A percentile compares a stretch with the other conserved stretches of the same genome.
phyloP scores from a whole-genome alignment of 495 filamentous ascomycete genomes.

The Parachaetomium inaequale region DNA sequence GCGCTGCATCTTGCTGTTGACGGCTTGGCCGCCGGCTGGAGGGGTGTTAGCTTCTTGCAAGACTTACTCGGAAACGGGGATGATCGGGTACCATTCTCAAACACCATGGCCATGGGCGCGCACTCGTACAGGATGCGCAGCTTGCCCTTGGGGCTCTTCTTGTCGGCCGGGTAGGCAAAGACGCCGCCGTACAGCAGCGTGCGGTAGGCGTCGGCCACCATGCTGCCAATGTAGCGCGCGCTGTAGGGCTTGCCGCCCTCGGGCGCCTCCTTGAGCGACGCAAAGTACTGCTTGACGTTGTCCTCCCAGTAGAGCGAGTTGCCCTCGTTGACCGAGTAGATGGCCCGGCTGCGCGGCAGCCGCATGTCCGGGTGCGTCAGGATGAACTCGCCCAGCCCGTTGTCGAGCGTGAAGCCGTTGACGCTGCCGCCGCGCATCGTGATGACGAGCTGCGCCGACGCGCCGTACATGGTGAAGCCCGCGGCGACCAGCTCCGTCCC shows the following conservation, averaged over 20 bases:
- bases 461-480: constrained; percentile 99
- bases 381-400: constrained; percentile 96
- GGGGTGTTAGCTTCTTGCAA: constrained; percentile 18
- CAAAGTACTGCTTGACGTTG: constrained; percentile 79
- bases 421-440: constrained; percentile 92
- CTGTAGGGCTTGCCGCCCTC: constrained; percentile 84
- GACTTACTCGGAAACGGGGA: background rate
- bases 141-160: constrained; percentile 98
- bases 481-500: constrained; percentile 89
- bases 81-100: constrained; percentile 76
- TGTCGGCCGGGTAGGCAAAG: constrained; percentile 95
- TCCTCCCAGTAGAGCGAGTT: constrained; percentile 97
- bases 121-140: constrained; percentile 97
- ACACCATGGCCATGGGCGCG: constrained; percentile 98
- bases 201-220: constrained; percentile 98
- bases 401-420: constrained; percentile 97
- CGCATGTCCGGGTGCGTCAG: constrained; percentile 93
- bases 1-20: constrained; percentile 82
- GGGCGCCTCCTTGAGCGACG: constrained; percentile 72
- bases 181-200: constrained; percentile 94
- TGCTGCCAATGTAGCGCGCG: constrained; percentile 90
- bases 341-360: constrained; percentile 72
- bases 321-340: constrained; percentile 98
- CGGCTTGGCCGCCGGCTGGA: constrained; percentile 80
- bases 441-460: constrained; percentile 91